Evolutionary conservation across 768 basidiomycete species (phyloP).

Genomic region (Leccinum subtestaceum): DNA sequence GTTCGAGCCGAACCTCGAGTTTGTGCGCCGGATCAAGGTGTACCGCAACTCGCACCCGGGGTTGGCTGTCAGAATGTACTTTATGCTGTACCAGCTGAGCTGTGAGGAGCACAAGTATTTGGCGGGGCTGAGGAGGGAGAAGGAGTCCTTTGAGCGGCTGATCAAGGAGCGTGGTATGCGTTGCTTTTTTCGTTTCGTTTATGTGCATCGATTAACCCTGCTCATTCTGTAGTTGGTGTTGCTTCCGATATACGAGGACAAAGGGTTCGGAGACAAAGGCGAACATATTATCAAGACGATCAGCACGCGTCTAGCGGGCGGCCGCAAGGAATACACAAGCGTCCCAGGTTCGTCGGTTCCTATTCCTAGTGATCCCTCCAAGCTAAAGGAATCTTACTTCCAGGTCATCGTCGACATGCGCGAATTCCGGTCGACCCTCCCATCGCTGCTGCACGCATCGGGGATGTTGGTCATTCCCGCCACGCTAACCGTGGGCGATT

Average conservation of each 20-base stretch:
- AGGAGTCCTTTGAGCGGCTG: conserved; percentile 87
- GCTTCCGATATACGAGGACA: conserved; percentile 73
- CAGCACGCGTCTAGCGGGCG: conserved; percentile 83
- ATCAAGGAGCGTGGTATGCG: conserved; percentile 90
- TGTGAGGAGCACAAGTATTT: conserved; percentile 97
- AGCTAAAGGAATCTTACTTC: not conserved
- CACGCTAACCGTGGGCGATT: conserved; percentile 94
- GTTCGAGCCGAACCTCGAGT: conserved; percentile 93
- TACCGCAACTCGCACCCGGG: conserved; percentile 85
- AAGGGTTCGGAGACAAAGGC: conserved; percentile 36
- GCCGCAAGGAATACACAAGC: conserved; percentile 68
- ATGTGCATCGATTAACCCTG: not conserved
- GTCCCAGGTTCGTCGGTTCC: conserved; percentile 46
- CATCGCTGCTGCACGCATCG: conserved; percentile 84
- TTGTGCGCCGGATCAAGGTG: conserved; percentile 89
- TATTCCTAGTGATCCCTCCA: not conserved
- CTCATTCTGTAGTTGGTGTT: too few relatives aligned
- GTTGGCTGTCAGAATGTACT: conserved; percentile 84
- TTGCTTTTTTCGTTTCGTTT: conserved; percentile 12
- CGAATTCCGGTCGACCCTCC: conserved; percentile 91
- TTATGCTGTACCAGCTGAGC: conserved; percentile 91
- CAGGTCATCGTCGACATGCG: conserved; percentile 96
- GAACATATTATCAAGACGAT: conserved; percentile 77
- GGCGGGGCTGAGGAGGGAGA: conserved; percentile 83
- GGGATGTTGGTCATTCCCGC: conserved; percentile 81